Percentiles rank a stretch among this genome's conserved stretches.
Evolutionary conservation across 2,329 filamentous ascomycete species (phyloP).

Genomic region (Aspergillus sp.): DNA sequence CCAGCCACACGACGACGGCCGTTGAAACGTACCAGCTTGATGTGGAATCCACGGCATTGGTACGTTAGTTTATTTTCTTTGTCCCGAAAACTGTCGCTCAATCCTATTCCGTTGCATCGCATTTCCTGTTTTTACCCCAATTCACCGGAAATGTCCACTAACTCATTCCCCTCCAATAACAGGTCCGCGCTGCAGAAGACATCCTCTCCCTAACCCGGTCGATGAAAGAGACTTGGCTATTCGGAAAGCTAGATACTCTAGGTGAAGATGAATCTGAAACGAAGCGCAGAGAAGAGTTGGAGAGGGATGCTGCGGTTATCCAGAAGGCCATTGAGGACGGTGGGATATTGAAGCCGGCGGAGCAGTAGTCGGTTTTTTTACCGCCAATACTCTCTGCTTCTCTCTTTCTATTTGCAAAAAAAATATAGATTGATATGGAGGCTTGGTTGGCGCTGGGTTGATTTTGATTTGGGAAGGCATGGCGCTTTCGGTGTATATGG

Average conservation of each 20-base stretch:
- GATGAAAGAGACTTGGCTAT: slow-evolving; percentile 67
- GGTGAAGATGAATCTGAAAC: slow-evolving; percentile 43
- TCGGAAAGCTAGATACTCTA: slow-evolving; percentile 62
- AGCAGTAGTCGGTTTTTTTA: neutral
- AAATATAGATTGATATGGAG: neutral
- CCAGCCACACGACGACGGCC: slow-evolving; percentile 56
- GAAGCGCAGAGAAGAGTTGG: slow-evolving; percentile 44
- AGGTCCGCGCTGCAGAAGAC: slow-evolving; percentile 64
- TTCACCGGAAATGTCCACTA: too few species aligned
- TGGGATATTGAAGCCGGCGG: slow-evolving; percentile 24
- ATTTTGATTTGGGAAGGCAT: neutral
- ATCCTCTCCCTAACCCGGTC: slow-evolving; percentile 60
- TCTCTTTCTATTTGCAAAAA: neutral
- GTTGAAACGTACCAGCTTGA: slow-evolving; percentile 59
- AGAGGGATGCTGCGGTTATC: slow-evolving; percentile 50
- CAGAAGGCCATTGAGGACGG: slow-evolving; percentile 43
- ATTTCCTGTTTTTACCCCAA: too few species aligned
- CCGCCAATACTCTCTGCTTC: too few species aligned
- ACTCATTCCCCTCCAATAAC: neutral
- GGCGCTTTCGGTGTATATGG: neutral
- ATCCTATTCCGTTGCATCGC: too few species aligned
- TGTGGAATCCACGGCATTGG: slow-evolving; percentile 59
- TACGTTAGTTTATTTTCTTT: slow-evolving; percentile 29
- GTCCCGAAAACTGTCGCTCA: too few species aligned
- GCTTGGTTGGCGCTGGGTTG: neutral